phyloP scores from a whole-genome alignment of 441 rosid species.

The Pelargonium cotyledonis region DNA sequence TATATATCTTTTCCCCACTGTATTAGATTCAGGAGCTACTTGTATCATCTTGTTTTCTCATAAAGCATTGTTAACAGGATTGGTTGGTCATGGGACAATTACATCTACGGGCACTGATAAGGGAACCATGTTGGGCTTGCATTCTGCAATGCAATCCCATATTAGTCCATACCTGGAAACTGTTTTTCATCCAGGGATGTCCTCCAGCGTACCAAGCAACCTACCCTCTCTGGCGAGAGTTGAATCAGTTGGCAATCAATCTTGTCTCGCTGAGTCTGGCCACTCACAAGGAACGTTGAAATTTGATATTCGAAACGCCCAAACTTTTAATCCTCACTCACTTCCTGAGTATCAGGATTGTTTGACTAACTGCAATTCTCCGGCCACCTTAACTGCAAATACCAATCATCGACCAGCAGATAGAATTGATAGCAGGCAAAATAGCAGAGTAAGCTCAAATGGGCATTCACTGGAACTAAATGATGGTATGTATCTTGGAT shows the following conservation, averaged over 20 bases:
- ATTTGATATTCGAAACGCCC: slow-evolving; percentile 28
- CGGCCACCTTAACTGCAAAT: slow-evolving; percentile 26
- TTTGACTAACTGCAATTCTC: slow-evolving; percentile 31
- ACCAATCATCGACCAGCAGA: slow-evolving; percentile 32
- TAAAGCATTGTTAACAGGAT: slow-evolving; percentile 28
- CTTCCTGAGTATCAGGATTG: slow-evolving; percentile 51
- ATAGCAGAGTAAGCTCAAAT: slow-evolving; percentile 25
- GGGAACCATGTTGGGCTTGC: slow-evolving; percentile 28
- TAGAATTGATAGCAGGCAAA: slow-evolving; percentile 33
- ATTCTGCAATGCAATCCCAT: slow-evolving; percentile 28
- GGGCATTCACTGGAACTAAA: slow-evolving; percentile 35
- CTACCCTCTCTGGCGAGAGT: slow-evolving; percentile 40
- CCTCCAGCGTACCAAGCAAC: slow-evolving; percentile 45
- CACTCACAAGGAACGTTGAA: slow-evolving; percentile 31
- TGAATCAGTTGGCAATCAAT: slow-evolving; percentile 31
- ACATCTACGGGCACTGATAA: slow-evolving; percentile 26
- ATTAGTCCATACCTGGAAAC: slow-evolving; percentile 27
- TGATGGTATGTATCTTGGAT: slow-evolving; percentile 15
- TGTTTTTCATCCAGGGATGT: slow-evolving; percentile 37
- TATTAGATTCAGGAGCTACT: slow-evolving; percentile 11
- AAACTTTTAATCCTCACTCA: slow-evolving; percentile 38
- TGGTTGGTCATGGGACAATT: slow-evolving; percentile 29
- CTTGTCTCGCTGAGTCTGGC: slow-evolving; percentile 33
- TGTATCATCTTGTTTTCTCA: slow-evolving; percentile 16
- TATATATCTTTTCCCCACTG: slow-evolving; percentile 13